Evolutionary conservation across 352 stramenopile genomes (phyloP).

Genomic region (Phytophthora cryptogea): DNA sequence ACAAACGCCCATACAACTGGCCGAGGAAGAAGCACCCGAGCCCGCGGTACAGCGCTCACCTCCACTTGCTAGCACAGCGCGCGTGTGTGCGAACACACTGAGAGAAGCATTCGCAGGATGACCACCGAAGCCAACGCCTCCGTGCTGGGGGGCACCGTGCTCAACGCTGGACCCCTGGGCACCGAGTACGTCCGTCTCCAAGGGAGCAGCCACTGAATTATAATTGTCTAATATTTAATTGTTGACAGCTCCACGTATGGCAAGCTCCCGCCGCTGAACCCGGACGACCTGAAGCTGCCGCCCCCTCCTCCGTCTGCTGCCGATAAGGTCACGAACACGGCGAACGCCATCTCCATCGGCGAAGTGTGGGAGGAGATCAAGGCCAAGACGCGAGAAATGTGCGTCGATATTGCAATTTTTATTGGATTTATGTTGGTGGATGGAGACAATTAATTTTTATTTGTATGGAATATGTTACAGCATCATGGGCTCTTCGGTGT

Average conservation of each 20-base stretch:
- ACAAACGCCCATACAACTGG: constrained; percentile 18
- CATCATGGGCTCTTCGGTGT: constrained; percentile 83
- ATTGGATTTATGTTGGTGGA: background rate
- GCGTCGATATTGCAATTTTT: constrained; percentile 20
- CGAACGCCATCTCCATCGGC: constrained; percentile 75
- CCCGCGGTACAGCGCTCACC: constrained; percentile 17
- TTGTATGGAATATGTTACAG: constrained; percentile 24
- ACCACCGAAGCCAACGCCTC: constrained; percentile 43
- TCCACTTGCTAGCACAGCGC: constrained; percentile 14
- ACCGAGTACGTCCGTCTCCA: constrained; percentile 46
- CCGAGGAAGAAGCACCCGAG: constrained; percentile 14
- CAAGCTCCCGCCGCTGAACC: constrained; percentile 83
- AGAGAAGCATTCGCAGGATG: constrained; percentile 39
- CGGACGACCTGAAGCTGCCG: constrained; percentile 84
- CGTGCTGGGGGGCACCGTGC: constrained; percentile 64
- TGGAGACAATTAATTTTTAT: background rate
- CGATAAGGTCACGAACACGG: constrained; percentile 64
- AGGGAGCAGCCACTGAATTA: constrained; percentile 36
- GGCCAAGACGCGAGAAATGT: constrained; percentile 81
- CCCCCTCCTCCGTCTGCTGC: constrained; percentile 75
- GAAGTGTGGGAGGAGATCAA: constrained; percentile 89
- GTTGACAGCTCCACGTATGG: constrained; percentile 60
- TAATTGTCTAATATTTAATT: constrained; percentile 10
- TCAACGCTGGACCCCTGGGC: constrained; percentile 62
- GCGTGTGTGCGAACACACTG: constrained; percentile 31